These are phyloP conservation scores for Pseudogymnoascus sp. DNA, from an alignment of 2,329 filamentous ascomycete species.

Conservation along the genomic window DNA sequence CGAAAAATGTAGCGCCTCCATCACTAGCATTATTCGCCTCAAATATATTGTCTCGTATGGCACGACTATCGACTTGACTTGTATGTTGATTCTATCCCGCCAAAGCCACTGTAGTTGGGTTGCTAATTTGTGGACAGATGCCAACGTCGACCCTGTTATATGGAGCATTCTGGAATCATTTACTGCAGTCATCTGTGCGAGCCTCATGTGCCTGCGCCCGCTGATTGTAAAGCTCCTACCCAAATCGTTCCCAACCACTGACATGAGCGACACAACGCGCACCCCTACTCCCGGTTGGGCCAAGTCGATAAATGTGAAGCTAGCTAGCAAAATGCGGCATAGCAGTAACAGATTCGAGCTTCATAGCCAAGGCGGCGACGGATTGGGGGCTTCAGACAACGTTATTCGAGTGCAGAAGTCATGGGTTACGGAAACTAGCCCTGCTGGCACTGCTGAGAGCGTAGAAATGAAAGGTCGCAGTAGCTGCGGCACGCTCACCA, in stretches of 20 bases:
- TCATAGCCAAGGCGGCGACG: not conserved
- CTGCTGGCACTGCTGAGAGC: not conserved
- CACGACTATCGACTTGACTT: conserved; percentile 19
- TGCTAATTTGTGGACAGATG: conserved; percentile 14
- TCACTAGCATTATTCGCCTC: conserved; percentile 22
- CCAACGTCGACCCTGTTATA: conserved; percentile 21
- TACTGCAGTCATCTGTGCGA: conserved; percentile 23
- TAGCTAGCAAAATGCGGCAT: not conserved
- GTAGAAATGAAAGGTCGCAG: not conserved
- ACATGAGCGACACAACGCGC: not conserved
- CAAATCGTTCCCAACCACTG: conserved; percentile 12
- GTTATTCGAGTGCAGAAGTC: not conserved
- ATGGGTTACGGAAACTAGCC: not conserved
- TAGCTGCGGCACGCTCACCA: not conserved
- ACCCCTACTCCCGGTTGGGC: not conserved
- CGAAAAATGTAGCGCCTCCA: conserved; percentile 17
- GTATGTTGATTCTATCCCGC: conserved; percentile 14
- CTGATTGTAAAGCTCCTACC: conserved; percentile 19
- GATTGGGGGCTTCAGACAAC: not conserved
- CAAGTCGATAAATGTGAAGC: not conserved
- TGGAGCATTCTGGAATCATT: conserved; percentile 26
- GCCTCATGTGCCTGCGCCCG: conserved; percentile 22
- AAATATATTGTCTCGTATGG: conserved; percentile 20
- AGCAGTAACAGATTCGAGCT: not conserved
- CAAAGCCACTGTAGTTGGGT: not conserved